These are phyloP conservation scores for Pholiota conissans DNA, from an alignment of 768 basidiomycete species.

Conservation along the genomic window DNA sequence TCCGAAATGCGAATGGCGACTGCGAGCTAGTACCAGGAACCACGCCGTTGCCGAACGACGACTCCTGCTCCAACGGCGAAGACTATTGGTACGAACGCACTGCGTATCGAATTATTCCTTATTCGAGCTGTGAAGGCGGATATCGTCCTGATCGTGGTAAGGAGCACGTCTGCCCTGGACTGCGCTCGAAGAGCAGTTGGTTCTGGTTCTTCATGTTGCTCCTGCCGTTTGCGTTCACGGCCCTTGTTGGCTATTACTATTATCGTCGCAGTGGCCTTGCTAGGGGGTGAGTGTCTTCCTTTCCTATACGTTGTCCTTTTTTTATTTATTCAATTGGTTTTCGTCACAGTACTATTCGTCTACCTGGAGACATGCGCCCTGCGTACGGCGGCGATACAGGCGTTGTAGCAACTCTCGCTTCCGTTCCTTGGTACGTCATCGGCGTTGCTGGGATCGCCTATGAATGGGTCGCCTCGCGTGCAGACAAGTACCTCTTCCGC, in stretches of 20 bases:
- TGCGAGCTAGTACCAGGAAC: slow-evolving; percentile 82
- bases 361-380: slow-evolving; percentile 57
- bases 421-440: slow-evolving; percentile 87
- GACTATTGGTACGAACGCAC: slow-evolving; percentile 96
- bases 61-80: slow-evolving; percentile 58
- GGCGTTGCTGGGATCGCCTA: slow-evolving; percentile 75
- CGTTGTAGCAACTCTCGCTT: slow-evolving; percentile 71
- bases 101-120: slow-evolving; percentile 85
- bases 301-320: not conserved
- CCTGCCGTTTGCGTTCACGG: slow-evolving; percentile 77
- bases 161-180: slow-evolving; percentile 78
- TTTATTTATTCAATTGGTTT: slow-evolving; percentile 9
- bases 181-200: slow-evolving; percentile 66
- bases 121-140: slow-evolving; percentile 86
- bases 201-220: slow-evolving; percentile 85
- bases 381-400: slow-evolving; percentile 36
- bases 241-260: slow-evolving; percentile 79
- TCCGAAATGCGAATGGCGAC: slow-evolving; percentile 61
- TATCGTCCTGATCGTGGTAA: slow-evolving; percentile 73
- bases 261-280: slow-evolving; percentile 71
- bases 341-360: slow-evolving; percentile 66
- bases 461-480: slow-evolving; percentile 56
- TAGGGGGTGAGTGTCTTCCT: slow-evolving; percentile 59
- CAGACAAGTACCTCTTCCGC: slow-evolving; percentile 44
- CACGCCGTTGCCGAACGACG: slow-evolving; percentile 58